Evolutionary conservation across 176 grass and related monocot species (phyloP), one percentile per base, ranked within the genome.

Genomic region (Dendrocalamus sinicus): DNA sequence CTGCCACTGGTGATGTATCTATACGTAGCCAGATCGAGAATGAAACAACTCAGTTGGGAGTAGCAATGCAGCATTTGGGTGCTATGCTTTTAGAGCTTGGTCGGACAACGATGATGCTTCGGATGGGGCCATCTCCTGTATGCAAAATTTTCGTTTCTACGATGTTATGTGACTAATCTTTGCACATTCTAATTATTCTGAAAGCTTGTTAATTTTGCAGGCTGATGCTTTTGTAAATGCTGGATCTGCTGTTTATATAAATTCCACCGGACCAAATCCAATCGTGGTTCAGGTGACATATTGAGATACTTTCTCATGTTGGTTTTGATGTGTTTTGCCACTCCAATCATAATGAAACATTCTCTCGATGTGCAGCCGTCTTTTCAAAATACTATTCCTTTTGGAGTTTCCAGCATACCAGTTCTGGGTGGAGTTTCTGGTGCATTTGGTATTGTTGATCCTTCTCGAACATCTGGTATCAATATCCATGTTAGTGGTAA

Each of bases 241-340:
- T 77, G 96, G 96, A 26, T 76, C 93, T 73, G 86, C 96, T 84
- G 90, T 94, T 89, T 98, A 98, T 83, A 87, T 98, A 83, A 93
- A 92, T 82, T 84, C 91, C 46, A 79, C 77, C 20, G 96, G 96
- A 65, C 96, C 96, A 88, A 98, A 95, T 84, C 96, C 93, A 55
- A 95, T 98, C 63, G 94, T 98, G 96, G 96, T 98, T 92, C 96
- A 98, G 96, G 96, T 98, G 50, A 92, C 17, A 62, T 55, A 63
- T 32, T 83, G 47, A 51, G 20, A 76, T 63, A 13, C 64, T 72
- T 76, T 30, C 59, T 53, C n/a, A 8, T 84, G 37, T 48, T 87
- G 8, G 28, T 59, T 87, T 87, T 51, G 46, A 72, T 37, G 66
- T 84, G 67, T 70, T 75, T 30, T 28, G 28, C 81, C 15, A 46